phyloP scores from a whole-genome alignment of 2,329 filamentous ascomycete species.

The Penicillium sp. region DNA sequence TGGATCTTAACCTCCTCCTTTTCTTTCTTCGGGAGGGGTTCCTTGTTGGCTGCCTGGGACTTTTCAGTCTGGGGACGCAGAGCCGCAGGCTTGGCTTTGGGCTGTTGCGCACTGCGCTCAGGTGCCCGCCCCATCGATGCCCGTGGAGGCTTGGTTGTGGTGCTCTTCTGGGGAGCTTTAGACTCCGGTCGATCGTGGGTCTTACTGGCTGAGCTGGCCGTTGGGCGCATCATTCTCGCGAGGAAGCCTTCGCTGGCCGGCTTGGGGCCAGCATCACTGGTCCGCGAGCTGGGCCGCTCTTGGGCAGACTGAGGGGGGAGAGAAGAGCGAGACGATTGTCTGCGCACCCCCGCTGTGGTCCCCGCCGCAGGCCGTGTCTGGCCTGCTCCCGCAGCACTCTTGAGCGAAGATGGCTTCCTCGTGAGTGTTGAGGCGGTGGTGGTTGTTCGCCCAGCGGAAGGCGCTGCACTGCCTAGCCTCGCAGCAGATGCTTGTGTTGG shows the following conservation, averaged over 20 bases:
- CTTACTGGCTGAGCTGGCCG: conserved; percentile 52
- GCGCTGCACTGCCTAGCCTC: conserved; percentile 26
- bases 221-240: conserved; percentile 54
- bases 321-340: conserved; percentile 34
- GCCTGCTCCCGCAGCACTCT: conserved; percentile 22
- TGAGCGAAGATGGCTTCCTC: conserved; percentile 40
- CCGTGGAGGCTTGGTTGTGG: conserved; percentile 20
- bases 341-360: conserved; percentile 27
- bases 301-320: conserved; percentile 28
- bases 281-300: conserved; percentile 43
- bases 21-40: conserved; percentile 8
- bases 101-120: conserved; percentile 16
- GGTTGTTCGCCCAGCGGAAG: conserved; percentile 29
- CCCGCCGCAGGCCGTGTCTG: conserved; percentile 25
- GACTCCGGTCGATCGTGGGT: conserved; percentile 47
- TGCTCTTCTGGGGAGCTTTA: conserved; percentile 38
- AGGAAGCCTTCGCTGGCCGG: conserved; percentile 49
- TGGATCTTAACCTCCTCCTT: conserved; percentile 5
- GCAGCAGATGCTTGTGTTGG: conserved; percentile 42
- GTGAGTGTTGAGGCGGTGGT: conserved; percentile 27
- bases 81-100: conserved; percentile 16
- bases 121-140: conserved; percentile 25
- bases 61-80: conserved; percentile 24
- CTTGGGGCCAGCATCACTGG: conserved; percentile 38
- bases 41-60: conserved; percentile 9